Percentiles rank a stretch among this genome's conserved stretches.
These are phyloP conservation scores for Sporodiniella umbellata DNA, from an alignment of 371 early-diverging fungal genomes.

Conservation along the genomic window DNA sequence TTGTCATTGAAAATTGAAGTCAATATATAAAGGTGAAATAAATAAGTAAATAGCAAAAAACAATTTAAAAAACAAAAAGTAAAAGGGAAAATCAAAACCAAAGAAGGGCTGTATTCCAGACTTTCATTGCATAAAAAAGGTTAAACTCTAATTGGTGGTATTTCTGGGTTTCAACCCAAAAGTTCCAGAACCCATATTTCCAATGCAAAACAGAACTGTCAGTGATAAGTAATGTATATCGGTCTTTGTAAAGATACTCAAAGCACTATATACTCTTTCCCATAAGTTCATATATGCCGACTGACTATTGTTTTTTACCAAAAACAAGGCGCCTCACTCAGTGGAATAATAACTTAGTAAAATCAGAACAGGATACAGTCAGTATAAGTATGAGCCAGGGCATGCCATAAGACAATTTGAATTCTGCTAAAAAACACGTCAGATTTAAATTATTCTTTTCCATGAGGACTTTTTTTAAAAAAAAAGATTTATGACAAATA, in stretches of 20 bases:
- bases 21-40: not conserved
- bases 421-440: too few relatives aligned
- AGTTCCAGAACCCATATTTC: conserved; percentile 10
- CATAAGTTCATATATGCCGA: too few relatives aligned
- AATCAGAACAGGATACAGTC: too few relatives aligned
- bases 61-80: not conserved
- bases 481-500: too few relatives aligned
- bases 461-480: too few relatives aligned
- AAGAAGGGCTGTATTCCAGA: conserved; percentile 4
- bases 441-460: too few relatives aligned
- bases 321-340: too few relatives aligned
- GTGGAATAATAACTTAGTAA: too few relatives aligned
- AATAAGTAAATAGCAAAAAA: conserved; percentile 8
- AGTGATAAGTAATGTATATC: not conserved
- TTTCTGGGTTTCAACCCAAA: not conserved
- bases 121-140: conserved; percentile 6
- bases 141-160: conserved; percentile 17
- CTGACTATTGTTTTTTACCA: too few relatives aligned
- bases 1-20: conserved; percentile 13
- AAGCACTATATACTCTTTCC: too few relatives aligned
- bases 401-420: too few relatives aligned
- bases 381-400: too few relatives aligned
- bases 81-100: conserved; percentile 2
- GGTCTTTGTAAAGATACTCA: not conserved
- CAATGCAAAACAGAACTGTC: not conserved